Evolutionary conservation across 1,139 yeast genomes (phyloP), one percentile per base, ranked within the genome.

Genomic region (Keqinozyma sinolaborantium): DNA sequence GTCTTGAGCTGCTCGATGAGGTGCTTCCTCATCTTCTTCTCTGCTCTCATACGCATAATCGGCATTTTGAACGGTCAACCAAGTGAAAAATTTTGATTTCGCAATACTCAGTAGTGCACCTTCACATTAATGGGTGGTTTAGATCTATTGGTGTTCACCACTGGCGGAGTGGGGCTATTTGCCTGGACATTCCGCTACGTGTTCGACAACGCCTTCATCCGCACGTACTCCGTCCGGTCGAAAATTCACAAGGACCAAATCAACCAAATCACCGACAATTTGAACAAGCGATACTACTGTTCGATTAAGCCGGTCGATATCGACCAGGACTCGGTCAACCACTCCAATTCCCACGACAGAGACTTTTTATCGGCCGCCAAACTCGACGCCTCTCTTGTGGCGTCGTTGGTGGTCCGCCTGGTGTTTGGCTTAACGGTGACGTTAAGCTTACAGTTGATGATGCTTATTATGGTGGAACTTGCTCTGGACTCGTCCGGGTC

Each of bases 11-110:
- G 74, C 56, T 68, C 74, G 41, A 65, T 49, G 52, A 69, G 72
- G 51, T 58, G 66, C 59, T 69, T 69, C 44, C 74, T 57, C 73
- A 70, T 70, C 60, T 58, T 64, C 63, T 69, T 69, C 47, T 67
- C 75, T 12, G 73, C 58, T 49, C 70, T 64, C 48, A 65, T 54
- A 42, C 60, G 64, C 69, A 64, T 64, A 24, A 41, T 41, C 30
- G 67, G 58, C 73, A 67, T 67, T 39, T 43, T 59, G 52, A 33
- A 26, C 11, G 24, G 11, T 14, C 13, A 14, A n/a, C n/a, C n/a
- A 5, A n/a, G 16, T 25, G 36, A 31, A 36, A 32, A 36, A 12
- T 35, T 23, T 26, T 18, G 10, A 18, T 18, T 18, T 7, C 21
- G 10, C 7, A 18, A 18, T 18, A n/a, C n/a, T n/a, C n/a, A 18